Percentiles rank a stretch among this genome's conserved stretches.
Evolutionary conservation across 257 asterid genomes (phyloP).

Genomic region (Misopates orontium): DNA sequence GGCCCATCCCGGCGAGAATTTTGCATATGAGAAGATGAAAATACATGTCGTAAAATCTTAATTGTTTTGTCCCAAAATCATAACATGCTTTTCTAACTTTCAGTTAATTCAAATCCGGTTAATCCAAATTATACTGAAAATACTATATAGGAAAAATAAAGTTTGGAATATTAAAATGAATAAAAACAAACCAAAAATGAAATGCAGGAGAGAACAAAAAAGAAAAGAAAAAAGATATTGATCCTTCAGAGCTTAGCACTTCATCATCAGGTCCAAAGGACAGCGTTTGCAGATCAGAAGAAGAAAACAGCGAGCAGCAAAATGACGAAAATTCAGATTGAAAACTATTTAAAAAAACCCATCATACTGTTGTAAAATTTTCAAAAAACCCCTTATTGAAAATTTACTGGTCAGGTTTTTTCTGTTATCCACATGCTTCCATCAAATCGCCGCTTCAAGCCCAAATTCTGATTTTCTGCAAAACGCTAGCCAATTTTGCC

Average conservation of each 20-base stretch:
- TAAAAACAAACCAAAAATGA: too few species aligned
- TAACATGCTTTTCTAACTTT: too few species aligned
- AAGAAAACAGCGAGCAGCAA: neutral
- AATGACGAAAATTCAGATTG: slow-evolving; percentile 1
- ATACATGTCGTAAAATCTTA: too few species aligned
- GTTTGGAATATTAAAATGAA: too few species aligned
- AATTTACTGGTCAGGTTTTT: neutral
- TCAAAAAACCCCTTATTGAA: too few species aligned
- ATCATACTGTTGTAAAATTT: neutral
- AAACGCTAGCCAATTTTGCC: neutral
- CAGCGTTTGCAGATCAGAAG: neutral
- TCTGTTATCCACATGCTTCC: neutral
- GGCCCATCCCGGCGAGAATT: too few species aligned
- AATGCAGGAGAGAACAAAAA: too few species aligned
- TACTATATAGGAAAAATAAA: too few species aligned
- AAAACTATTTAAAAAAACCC: neutral
- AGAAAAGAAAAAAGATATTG: neutral
- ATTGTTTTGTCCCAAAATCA: too few species aligned
- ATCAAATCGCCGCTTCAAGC: slow-evolving; percentile 3
- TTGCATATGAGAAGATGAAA: too few species aligned
- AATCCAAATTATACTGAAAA: neutral
- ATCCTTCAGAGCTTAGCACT: neutral
- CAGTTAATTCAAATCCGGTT: too few species aligned
- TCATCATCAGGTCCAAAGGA: neutral
- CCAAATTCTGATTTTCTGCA: neutral